A percentile compares a stretch with the other conserved stretches of the same genome.
These are phyloP conservation scores for Lentinula novae-zelandiae DNA, from an alignment of 1,284 basidiomycete genomes.

Conservation along the genomic window DNA sequence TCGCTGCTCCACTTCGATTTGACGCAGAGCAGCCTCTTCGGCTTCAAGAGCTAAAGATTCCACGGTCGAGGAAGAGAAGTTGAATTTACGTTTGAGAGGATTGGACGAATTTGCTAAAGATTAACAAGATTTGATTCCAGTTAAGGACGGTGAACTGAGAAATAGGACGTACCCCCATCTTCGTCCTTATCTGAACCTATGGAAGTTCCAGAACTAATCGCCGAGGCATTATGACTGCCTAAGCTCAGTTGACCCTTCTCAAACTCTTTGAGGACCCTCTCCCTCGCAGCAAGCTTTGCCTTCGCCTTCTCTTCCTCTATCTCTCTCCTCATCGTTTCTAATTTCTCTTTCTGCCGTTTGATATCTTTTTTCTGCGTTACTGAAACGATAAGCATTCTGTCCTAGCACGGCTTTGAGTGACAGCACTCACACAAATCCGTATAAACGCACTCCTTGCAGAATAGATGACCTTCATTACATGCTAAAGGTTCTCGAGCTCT, in stretches of 20 bases:
- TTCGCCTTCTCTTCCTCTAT: slow-evolving; percentile 68
- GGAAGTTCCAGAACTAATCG: not conserved
- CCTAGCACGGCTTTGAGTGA: not conserved
- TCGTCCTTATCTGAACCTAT: not conserved
- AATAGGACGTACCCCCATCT: not conserved
- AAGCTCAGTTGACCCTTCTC: slow-evolving; percentile 78
- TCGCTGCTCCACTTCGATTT: slow-evolving; percentile 83
- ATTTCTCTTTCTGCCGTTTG: slow-evolving; percentile 74
- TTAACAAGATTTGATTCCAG: not conserved
- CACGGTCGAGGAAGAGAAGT: slow-evolving; percentile 68
- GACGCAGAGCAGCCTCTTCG: slow-evolving; percentile 77
- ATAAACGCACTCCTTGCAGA: slow-evolving; percentile 87
- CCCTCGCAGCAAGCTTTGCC: slow-evolving; percentile 71
- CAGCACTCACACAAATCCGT: slow-evolving; percentile 63
- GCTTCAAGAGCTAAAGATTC: slow-evolving; percentile 74
- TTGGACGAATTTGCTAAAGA: not conserved
- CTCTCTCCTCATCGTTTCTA: slow-evolving; percentile 72
- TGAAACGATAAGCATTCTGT: slow-evolving; percentile 26
- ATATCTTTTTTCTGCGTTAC: slow-evolving; percentile 89
- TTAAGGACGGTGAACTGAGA: slow-evolving; percentile 17
- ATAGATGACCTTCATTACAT: slow-evolving; percentile 83
- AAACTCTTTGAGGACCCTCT: slow-evolving; percentile 83
- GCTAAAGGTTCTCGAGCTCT: slow-evolving; percentile 76
- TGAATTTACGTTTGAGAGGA: slow-evolving; percentile 70
- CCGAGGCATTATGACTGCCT: slow-evolving; percentile 36